These are phyloP conservation scores for Rubia balearica DNA, from an alignment of 305 asterid species.

Conservation along the genomic window DNA sequence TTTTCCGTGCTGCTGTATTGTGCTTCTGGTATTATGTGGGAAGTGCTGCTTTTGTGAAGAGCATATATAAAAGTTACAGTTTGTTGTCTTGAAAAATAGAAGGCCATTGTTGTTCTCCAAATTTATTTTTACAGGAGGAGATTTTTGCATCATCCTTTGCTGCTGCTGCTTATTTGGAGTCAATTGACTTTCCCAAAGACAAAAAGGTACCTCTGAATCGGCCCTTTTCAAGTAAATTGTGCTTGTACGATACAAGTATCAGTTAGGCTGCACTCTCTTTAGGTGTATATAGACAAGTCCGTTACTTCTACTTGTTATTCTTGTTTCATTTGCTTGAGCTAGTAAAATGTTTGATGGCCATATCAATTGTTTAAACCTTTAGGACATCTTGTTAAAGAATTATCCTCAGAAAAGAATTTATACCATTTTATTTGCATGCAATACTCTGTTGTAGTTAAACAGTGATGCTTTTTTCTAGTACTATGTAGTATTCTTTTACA, in stretches of 20 bases:
- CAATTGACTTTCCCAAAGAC: slow-evolving; percentile 90
- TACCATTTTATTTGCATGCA: neutral
- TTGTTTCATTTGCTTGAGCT: slow-evolving; percentile 4
- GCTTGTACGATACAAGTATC: neutral
- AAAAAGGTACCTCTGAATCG: slow-evolving; percentile 54
- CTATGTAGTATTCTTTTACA: no score
- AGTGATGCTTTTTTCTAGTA: no score
- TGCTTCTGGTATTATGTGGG: neutral
- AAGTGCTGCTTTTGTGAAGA: neutral
- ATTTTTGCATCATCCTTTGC: slow-evolving; percentile 98
- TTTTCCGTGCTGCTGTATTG: slow-evolving; percentile 9
- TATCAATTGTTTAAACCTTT: neutral
- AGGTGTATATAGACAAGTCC: neutral
- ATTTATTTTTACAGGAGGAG: slow-evolving; percentile 63
- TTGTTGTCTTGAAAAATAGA: neutral
- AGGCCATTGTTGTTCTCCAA: neutral
- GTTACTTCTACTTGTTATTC: neutral
- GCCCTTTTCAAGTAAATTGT: neutral
- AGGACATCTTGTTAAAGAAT: neutral
- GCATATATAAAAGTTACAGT: neutral
- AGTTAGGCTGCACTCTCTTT: neutral
- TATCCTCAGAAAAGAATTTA: neutral
- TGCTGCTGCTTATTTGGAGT: slow-evolving; percentile 95
- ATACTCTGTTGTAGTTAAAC: neutral
- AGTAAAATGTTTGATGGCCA: neutral